These are phyloP conservation scores for Plasmodium vivax DNA, from an alignment of 169 alveolate species.

Conservation along the genomic window DNA sequence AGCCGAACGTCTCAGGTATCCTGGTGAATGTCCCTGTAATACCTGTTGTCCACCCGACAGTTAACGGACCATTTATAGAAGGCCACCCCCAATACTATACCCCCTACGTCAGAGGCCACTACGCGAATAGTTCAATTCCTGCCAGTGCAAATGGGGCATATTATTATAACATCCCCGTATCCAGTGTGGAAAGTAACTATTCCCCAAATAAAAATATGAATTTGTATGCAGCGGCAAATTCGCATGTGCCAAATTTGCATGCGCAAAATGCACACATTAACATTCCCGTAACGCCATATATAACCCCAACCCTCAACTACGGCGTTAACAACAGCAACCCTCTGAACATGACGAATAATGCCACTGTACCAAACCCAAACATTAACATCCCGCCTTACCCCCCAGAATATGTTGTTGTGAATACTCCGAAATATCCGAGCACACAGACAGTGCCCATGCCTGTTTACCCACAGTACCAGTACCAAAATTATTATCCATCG, in stretches of 20 bases:
- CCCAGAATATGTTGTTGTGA: constrained; percentile 58
- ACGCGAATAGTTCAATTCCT: constrained; percentile 24
- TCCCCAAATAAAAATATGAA: constrained; percentile 50
- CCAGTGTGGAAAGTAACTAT: constrained; percentile 42
- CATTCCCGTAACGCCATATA: constrained; percentile 18
- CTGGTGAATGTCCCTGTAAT: constrained; percentile 43
- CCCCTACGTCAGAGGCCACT: constrained; percentile 51
- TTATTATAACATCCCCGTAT: constrained; percentile 38
- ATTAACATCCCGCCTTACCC: constrained; percentile 27
- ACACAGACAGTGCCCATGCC: constrained; percentile 46
- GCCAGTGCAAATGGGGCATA: constrained; percentile 14
- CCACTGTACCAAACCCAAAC: constrained; percentile 41
- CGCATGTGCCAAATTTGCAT: constrained; percentile 4
- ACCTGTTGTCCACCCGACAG: constrained; percentile 21
- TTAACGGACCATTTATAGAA: constrained; percentile 27
- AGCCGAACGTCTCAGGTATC: constrained; percentile 33
- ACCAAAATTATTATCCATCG: constrained; percentile 40
- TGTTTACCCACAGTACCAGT: constrained; percentile 52
- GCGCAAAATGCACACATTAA: constrained; percentile 14
- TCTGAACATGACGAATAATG: constrained; percentile 15
- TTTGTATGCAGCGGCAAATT: constrained; percentile 29
- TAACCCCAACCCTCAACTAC: constrained; percentile 22
- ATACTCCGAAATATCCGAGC: constrained; percentile 39
- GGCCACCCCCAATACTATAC: constrained; percentile 8
- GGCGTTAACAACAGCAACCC: constrained; percentile 14